Evolutionary conservation across 768 basidiomycete species (phyloP), one percentile per base, ranked within the genome.

Genomic region (Cystofilobasidium capitatum): DNA sequence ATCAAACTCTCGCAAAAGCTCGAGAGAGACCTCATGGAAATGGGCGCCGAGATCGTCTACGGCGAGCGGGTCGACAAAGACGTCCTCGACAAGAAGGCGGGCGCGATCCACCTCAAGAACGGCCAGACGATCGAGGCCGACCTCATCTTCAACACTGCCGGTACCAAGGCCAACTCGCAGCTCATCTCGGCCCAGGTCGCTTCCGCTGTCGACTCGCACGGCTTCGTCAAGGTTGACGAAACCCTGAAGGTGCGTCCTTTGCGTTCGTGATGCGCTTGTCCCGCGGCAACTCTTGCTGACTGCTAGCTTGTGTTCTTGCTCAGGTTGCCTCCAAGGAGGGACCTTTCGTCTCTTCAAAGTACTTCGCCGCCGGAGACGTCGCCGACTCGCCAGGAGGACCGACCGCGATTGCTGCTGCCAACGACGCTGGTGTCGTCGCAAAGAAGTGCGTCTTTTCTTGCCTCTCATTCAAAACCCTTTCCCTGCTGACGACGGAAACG

Each of bases 291-390:
- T 35, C n/a, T n/a, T n/a, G n/a, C n/a, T n/a, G n/a, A n/a, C n/a
- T n/a, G n/a, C n/a, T n/a, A n/a, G n/a, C n/a, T n/a, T 35, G 26
- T 64, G n/a, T 39, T 14, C 54, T 37, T 35, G 35, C 47, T 33
- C 35, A 51, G 35, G n/a, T 54, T 49, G 49, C 20, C 14, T 57
- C 59, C 7, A 8, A 17, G 13, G 29, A 55, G 31, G 51, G 51
- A 33, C 47, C 59, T 40, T 37, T 61, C 29, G 29, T 36, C 16
- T 36, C 9, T 29, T 31, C 49, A 9, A 31, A 24, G 4, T 67
- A 61, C 47, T 67, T 67, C 24, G 66, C 66, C 26, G 33, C 55
- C 47, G 66, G 66, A 17, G 66, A 67, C 54, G 59, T 58, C 54
- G 45, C 60, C 29, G 12, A 39, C 9, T 31, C 49, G 1, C 49